Base-by-base conservation (phyloP, 805 yeast genomes). In the Starmerella potacharoeniae region DNA sequence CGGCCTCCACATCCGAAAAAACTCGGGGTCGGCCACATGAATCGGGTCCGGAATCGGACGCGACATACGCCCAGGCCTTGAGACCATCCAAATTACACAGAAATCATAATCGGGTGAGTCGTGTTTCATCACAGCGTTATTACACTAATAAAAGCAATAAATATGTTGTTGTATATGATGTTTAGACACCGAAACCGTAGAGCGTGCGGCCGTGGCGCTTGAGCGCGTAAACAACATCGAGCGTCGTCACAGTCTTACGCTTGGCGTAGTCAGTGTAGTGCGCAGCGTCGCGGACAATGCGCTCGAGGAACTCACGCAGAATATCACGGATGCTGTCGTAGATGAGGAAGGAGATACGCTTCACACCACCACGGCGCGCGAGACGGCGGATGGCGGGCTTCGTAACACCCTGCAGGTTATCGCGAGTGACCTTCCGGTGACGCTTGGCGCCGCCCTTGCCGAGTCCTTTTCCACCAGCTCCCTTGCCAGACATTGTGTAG, bases 401-500 rank as follows among this genome's bases (percentile, higher is more conserved):
- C 62, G 98, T 91, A 74, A 91, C 91, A 81, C 98, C 98, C 79
- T 90, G 97, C 67, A 93, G 91, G 91, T 91, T 93, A 77, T 93
- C 98, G 82, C 97, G 90, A 65, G 90, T 81, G 77, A 91, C 87
- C 87, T 90, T 90, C 84, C 97, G 88, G 89, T 91, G 98, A 78
- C 98, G 89, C 84, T 91, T 91, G 70, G 98, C 98, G 80, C 98
- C 98, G 79, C 97, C 97, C 80, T 93, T 93, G 72, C 98, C 98
- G 70, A 93, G 82, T 79, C 98, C 98, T 86, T 93, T 93, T 73
- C 97, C 98, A 73, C 97, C 97, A 88, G 93, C 91, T 72, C 98
- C 98, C 83, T 97, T 90, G 75, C 97, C 96, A 74, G 96, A 88
- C 96, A 89, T 89, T 72, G 63, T 79, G 65, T 5, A 22, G 22